Conservation (phyloP, 2,329 filamentous ascomycete species). For the Zopfia rhizophila region DNA sequence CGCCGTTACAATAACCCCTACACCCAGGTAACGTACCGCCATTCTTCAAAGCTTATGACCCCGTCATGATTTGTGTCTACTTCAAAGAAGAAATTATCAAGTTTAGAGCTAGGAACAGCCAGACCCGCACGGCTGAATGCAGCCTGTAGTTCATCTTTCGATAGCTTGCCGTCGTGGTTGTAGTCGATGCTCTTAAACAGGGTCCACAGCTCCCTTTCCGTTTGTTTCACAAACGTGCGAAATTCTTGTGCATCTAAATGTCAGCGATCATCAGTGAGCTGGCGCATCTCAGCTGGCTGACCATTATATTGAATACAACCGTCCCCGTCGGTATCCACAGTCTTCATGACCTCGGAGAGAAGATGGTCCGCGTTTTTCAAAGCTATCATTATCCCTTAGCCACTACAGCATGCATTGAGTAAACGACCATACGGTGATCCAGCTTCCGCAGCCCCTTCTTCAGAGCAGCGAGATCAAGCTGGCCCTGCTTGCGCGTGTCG, state of each 20-base stretch:
- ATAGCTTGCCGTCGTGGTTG: constrained; percentile 85
- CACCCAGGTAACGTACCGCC: constrained; percentile 86
- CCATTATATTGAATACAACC: constrained; percentile 92
- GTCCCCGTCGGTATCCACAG: constrained; percentile 87
- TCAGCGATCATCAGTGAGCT: constrained; percentile 31
- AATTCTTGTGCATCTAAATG: constrained; percentile 73
- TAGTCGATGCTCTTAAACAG: constrained; percentile 90
- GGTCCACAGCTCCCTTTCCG: constrained; percentile 82
- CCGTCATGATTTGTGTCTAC: constrained; percentile 92
- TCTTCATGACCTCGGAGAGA: constrained; percentile 80
- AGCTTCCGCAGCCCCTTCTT: constrained; percentile 87
- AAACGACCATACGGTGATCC: constrained; percentile 79
- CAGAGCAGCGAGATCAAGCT: constrained; percentile 84
- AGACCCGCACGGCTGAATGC: constrained; percentile 85
- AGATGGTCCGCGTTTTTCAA: constrained; percentile 92
- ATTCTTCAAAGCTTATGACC: constrained; percentile 89
- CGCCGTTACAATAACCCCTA: no score
- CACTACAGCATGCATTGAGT: constrained; percentile 13
- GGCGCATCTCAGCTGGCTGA: constrained; percentile 50
- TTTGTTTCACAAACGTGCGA: constrained; percentile 83
- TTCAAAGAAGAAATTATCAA: constrained; percentile 87
- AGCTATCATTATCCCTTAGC: constrained; percentile 58
- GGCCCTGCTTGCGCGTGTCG: constrained; percentile 78
- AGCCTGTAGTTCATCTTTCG: constrained; percentile 81
- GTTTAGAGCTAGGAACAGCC: constrained; percentile 77